Conservation (phyloP, 2,329 filamentous ascomycete genomes). For the Colletotrichum acutatum region DNA sequence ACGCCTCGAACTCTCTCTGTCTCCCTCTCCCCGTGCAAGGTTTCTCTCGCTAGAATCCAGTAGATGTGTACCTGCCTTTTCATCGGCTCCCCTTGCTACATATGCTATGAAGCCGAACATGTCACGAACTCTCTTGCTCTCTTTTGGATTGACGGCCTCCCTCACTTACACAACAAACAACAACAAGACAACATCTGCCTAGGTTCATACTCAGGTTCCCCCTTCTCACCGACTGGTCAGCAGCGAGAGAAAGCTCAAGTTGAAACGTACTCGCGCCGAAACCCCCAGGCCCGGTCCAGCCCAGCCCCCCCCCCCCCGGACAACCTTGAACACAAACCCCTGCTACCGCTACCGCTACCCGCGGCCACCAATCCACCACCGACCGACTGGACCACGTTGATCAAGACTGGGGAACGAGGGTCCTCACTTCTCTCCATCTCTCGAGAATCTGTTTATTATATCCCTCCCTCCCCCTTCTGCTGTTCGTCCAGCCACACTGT, state of each 20-base stretch:
- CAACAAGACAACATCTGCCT: background rate
- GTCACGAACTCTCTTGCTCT: background rate
- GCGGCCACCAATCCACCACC: background rate
- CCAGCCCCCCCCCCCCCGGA: constrained; percentile 11
- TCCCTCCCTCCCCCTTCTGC: background rate
- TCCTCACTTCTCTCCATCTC: constrained; percentile 8
- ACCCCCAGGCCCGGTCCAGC: constrained; percentile 3
- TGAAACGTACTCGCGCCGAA: constrained; percentile 31
- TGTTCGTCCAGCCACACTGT: background rate
- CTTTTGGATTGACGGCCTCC: background rate
- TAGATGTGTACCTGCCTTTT: no score
- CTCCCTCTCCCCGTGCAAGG: background rate
- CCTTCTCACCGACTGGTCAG: background rate
- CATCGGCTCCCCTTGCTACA: background rate
- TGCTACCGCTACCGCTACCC: background rate
- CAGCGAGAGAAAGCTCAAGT: constrained; percentile 12
- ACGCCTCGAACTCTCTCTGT: background rate
- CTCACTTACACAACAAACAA: background rate
- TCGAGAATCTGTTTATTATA: background rate
- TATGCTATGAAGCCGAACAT: constrained; percentile 2
- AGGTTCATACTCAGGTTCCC: no score
- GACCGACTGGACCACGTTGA: constrained; percentile 13
- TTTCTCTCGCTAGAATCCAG: background rate
- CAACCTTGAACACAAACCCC: background rate
- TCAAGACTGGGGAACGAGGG: constrained; percentile 17